These are phyloP conservation scores for Heteromeles arbutifolia DNA, from an alignment of 306 rosid genomes.

Conservation along the genomic window DNA sequence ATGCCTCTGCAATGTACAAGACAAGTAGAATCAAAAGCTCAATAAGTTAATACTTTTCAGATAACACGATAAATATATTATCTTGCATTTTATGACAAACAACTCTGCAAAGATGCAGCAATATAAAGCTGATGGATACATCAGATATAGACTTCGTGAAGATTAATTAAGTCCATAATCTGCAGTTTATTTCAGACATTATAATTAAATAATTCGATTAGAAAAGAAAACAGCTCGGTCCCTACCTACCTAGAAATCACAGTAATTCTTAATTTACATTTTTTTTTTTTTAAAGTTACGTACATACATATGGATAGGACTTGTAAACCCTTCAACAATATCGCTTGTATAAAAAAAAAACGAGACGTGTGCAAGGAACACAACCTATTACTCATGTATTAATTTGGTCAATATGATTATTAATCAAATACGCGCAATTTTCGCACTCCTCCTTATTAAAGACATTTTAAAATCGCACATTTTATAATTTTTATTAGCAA, in stretches of 20 bases:
- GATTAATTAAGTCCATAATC: neutral
- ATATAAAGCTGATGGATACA: neutral
- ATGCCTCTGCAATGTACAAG: conserved; percentile 25
- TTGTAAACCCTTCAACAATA: neutral
- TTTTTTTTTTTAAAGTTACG: neutral
- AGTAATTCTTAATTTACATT: neutral
- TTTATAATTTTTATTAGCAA: neutral
- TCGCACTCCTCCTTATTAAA: neutral
- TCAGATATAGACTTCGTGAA: neutral
- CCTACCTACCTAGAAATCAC: neutral
- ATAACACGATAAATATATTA: neutral
- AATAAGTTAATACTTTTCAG: neutral
- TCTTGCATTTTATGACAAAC: neutral
- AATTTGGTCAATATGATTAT: neutral
- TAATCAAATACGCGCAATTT: neutral
- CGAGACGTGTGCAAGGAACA: neutral
- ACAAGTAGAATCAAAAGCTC: neutral
- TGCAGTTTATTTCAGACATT: conserved; percentile 15
- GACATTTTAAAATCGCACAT: too few relatives aligned
- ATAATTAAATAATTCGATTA: neutral
- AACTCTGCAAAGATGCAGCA: conserved; percentile 7
- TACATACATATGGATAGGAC: too few relatives aligned
- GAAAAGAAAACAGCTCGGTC: neutral
- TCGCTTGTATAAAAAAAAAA: too few relatives aligned
- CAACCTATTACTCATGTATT: too few relatives aligned